A percentile compares a stretch with the other conserved stretches of the same genome.
Evolutionary conservation across 1,284 basidiomycete genomes (phyloP).

Genomic region (Sporisorium graminicola): DNA sequence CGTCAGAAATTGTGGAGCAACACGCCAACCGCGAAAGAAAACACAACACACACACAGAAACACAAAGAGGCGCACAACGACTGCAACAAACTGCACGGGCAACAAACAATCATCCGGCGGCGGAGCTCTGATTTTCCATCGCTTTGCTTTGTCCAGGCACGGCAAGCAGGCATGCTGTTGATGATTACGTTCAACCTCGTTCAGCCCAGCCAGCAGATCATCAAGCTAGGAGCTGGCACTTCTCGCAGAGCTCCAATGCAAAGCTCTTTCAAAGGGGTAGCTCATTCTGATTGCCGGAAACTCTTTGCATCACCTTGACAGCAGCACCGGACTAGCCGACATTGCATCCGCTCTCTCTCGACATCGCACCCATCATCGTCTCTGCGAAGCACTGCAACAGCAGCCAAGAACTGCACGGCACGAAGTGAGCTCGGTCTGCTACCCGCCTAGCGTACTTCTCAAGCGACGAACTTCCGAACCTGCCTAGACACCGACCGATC

Average conservation of each 20-base stretch:
- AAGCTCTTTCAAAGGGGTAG: conserved; percentile 2
- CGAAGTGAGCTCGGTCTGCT: neutral
- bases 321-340: neutral
- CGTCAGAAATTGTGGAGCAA: conserved; percentile 7
- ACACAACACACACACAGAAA: neutral
- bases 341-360: neutral
- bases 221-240: neutral
- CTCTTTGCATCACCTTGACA: neutral
- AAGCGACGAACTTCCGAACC: too few relatives aligned
- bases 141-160: conserved; percentile 1
- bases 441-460: too few relatives aligned
- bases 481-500: too few relatives aligned
- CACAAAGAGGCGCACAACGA: neutral
- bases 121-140: conserved; percentile 3
- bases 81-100: neutral
- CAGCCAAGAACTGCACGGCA: too few relatives aligned
- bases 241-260: neutral
- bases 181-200: conserved; percentile 2
- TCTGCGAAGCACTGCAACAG: neutral
- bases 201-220: neutral
- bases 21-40: conserved; percentile 4
- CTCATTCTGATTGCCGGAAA: conserved; percentile 21
- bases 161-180: neutral
- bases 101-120: conserved; percentile 7
- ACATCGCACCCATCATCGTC: neutral